Conservation (phyloP, 2,329 filamentous ascomycete species). For the Ceratocystis smalleyi region DNA sequence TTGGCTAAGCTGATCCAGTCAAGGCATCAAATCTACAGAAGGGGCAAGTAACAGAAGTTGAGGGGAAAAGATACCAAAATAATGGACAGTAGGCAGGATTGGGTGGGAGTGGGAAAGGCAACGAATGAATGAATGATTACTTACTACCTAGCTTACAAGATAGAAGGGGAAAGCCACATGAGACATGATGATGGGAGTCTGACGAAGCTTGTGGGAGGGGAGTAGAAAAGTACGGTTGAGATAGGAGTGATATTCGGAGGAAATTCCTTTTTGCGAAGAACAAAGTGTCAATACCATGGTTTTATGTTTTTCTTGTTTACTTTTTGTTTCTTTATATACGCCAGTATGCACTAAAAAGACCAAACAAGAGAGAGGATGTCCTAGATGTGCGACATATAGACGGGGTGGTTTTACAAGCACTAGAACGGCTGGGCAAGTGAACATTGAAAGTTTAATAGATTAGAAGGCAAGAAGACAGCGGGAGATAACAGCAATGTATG, state of each 20-base stretch:
- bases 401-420: no score
- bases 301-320: slow-evolving; percentile 5
- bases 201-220: not conserved
- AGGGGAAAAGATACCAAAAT: slow-evolving; percentile 11
- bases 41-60: slow-evolving; percentile 4
- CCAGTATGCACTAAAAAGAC: no score
- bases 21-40: not conserved
- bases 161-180: slow-evolving; percentile 9
- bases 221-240: not conserved
- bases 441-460: no score
- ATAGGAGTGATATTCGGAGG: not conserved
- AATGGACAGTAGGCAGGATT: slow-evolving; percentile 6
- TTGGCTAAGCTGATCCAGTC: slow-evolving; percentile 37
- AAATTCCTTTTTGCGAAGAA: slow-evolving; percentile 5
- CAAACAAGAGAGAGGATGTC: not conserved
- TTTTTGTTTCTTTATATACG: not conserved
- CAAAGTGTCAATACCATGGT: slow-evolving; percentile 12
- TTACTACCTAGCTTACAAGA: slow-evolving; percentile 11
- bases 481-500: no score
- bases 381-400: no score
- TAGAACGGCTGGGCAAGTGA: no score
- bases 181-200: not conserved
- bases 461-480: no score
- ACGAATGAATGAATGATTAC: slow-evolving; percentile 16
- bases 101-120: slow-evolving; percentile 10